These are phyloP conservation scores for Ordospora colligata DNA, from an alignment of 371 early-diverging fungal genomes.

Conservation along the genomic window DNA sequence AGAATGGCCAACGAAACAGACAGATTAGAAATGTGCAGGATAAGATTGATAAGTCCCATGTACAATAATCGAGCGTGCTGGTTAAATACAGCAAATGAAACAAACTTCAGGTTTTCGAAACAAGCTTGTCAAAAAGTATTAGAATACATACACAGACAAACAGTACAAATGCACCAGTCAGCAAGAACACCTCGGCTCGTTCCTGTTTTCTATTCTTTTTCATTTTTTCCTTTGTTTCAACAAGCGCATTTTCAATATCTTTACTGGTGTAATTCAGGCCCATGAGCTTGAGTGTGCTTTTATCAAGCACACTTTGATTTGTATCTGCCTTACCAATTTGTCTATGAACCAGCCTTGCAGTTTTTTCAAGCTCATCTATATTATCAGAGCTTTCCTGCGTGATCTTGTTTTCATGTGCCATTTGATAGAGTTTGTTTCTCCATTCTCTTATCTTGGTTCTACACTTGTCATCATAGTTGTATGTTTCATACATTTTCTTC, in stretches of 20 bases:
- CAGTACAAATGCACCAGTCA: neutral
- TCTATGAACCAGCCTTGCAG: constrained; percentile 38
- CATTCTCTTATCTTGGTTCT: constrained; percentile 10
- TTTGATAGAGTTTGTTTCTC: neutral
- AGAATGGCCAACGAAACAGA: neutral
- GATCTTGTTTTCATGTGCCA: neutral
- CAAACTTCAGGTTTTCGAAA: neutral
- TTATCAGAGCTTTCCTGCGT: neutral
- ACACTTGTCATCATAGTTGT: neutral
- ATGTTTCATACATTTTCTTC: constrained; percentile 32
- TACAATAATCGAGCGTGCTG: neutral
- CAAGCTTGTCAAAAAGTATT: constrained; percentile 34
- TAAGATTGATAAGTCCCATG: constrained; percentile 4
- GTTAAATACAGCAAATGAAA: neutral
- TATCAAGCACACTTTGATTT: constrained; percentile 42
- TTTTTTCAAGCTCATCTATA: constrained; percentile 42
- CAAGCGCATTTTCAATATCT: constrained; percentile 52
- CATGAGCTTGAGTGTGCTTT: constrained; percentile 49
- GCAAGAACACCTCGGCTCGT: constrained; percentile 17
- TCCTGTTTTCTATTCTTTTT: constrained; percentile 28
- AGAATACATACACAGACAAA: constrained; percentile 27
- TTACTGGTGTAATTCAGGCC: constrained; percentile 49
- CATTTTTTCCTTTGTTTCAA: constrained; percentile 36
- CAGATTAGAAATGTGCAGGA: neutral
- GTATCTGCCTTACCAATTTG: constrained; percentile 51